Evolutionary conservation across 352 stramenopile species (phyloP).

Genomic region (Phytophthora cryptogea): DNA sequence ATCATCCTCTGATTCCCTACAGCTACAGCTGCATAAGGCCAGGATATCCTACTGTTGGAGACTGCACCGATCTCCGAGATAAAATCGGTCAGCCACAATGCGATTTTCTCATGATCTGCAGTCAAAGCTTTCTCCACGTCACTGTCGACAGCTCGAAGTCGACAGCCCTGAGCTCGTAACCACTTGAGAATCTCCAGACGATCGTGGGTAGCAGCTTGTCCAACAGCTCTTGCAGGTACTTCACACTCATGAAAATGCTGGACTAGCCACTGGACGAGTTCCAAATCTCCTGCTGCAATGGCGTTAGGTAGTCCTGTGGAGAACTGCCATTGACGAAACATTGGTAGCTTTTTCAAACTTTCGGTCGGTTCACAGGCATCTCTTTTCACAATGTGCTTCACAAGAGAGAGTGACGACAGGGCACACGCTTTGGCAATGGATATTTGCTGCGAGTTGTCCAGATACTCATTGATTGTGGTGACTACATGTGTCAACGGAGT

Average conservation of each 20-base stretch:
- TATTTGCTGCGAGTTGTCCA: too few relatives aligned
- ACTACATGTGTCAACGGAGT: too few relatives aligned
- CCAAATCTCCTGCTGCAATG: conserved; percentile 5
- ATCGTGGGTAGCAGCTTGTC: neutral
- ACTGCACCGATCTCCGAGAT: neutral
- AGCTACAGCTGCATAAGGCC: neutral
- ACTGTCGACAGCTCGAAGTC: neutral
- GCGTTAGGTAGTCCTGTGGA: conserved; percentile 8
- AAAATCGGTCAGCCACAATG: neutral
- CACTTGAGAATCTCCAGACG: conserved; percentile 2
- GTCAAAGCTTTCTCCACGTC: conserved; percentile 9
- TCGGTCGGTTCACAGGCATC: conserved; percentile 1
- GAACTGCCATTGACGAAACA: conserved; percentile 12
- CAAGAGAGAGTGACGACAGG: neutral
- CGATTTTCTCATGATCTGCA: neutral
- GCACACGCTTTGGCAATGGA: neutral
- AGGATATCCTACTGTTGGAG: neutral
- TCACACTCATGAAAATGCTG: neutral
- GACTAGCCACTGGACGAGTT: conserved; percentile 1
- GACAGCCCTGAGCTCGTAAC: neutral
- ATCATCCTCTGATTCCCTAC: neutral
- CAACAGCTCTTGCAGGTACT: conserved; percentile 1
- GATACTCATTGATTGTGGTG: too few relatives aligned
- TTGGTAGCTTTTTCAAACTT: neutral
- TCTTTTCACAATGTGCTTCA: neutral